Evolutionary conservation across 768 basidiomycete species (phyloP), one percentile per base, ranked within the genome.

Genomic region (Paxillus involutus): DNA sequence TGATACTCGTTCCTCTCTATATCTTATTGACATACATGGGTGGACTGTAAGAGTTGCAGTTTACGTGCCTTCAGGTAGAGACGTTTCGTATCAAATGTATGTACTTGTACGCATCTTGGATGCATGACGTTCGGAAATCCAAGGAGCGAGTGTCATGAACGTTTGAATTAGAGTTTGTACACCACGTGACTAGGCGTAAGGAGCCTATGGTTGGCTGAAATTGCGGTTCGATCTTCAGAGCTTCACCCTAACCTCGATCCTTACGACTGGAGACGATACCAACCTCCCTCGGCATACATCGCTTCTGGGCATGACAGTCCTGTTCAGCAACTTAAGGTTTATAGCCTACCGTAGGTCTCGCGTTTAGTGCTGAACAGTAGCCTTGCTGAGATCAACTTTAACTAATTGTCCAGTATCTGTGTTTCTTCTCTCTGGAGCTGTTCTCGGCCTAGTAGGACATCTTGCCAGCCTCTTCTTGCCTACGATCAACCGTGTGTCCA

Each of bases 381-480:
- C 53, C 54, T 26, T 52, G n/a, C 29, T 12, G 24, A 45, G 44
- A 46, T 59, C 78, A 74, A 52, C 40, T 50, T 58, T 26, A 53
- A 36, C 26, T 6, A 26, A 49, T 45, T 51, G 21, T 32, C 40
- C 61, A 79, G 78, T 72, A 33, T 55, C 61, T 33, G 66, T 77
- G 29, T 66, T 78, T 41, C 53, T 74, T 47, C 65, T 78, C 53
- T 67, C 72, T 16, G 75, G 75, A 13, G 75, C 78, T 29, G 85
- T 89, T 36, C 78, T 92, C 4, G 90, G 90, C 10, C 66, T 92
- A 21, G 75, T 83, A 3, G 82, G 80, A 12, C 81, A 89, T 68
- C 83, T 91, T 59, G 88, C 85, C 1, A 76, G 53, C 46, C 66
- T 85, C 43, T 91, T 91, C 69, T 73, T 90, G 29, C 87, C 90